Evolutionary conservation across 2,329 filamentous ascomycete genomes (phyloP).

Genomic region (Calonectria naviculata): DNA sequence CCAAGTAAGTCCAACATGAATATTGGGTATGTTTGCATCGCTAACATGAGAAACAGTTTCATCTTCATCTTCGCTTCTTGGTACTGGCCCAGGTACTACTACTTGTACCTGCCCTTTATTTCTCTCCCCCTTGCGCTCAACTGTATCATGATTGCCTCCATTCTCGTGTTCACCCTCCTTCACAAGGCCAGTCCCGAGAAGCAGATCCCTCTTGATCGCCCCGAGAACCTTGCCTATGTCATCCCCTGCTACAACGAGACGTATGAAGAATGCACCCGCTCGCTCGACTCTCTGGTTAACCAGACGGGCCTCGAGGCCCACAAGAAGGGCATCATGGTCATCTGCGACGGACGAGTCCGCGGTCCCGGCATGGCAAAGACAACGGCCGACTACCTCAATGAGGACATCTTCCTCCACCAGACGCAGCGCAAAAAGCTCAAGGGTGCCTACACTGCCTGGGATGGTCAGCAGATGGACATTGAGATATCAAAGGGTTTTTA

Average conservation of each 20-base stretch:
- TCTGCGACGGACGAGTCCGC: not conserved
- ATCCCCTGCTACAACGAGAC: not conserved
- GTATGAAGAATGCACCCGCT: not conserved
- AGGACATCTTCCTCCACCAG: not conserved
- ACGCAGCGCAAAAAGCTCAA: not conserved
- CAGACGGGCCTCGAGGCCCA: not conserved
- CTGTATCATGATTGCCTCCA: not conserved
- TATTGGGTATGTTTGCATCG: no score
- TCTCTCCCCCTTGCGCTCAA: not conserved
- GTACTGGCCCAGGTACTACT: not conserved
- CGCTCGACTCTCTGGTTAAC: not conserved
- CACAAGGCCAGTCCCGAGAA: not conserved
- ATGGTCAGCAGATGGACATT: not conserved
- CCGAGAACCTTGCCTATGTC: not conserved
- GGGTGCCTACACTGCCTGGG: not conserved
- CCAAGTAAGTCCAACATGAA: not conserved
- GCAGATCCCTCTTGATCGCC: not conserved
- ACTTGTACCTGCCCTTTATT: not conserved
- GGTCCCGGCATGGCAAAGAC: not conserved
- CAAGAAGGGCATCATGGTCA: not conserved
- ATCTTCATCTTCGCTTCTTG: not conserved
- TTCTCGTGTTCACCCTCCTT: not conserved
- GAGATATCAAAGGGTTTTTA: slow-evolving; percentile 47
- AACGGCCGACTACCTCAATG: not conserved
- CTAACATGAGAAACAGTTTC: not conserved